Evolutionary conservation across 2,329 filamentous ascomycete genomes (phyloP), one percentile per base, ranked within the genome.

Genomic region (Capronia coronata): DNA sequence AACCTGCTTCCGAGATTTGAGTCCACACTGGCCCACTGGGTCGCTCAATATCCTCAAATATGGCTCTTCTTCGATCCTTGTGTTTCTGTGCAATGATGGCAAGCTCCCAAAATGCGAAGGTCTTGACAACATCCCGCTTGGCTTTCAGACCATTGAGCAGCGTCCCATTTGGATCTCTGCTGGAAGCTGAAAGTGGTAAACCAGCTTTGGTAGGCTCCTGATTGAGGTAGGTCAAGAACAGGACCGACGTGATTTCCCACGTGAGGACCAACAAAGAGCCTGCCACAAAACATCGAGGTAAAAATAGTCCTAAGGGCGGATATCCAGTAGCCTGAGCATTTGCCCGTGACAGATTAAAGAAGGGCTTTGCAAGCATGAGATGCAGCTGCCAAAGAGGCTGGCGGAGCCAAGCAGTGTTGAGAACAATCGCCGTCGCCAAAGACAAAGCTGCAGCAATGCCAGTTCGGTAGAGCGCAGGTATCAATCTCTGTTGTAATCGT

Each of bases 71-170:
- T 27, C 89, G 82, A n/a, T 80, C 76, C 13, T 83, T 76, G 55
- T 86, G 90, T 46, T 80, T 77, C 49, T 84, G 78, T 30, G 86
- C 83, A 59, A 96, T 94, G 48, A 87, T 76, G 23, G 82, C 80
- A 22, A 96, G 73, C 64, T 97, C 91, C 90, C 90, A 95, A 67
- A 94, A 85, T 13, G 91, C 90, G 65, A 94, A 94, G 0, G 81
- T 78, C 77, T 80, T 83, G 52, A 87, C 81, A 8, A 86, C 75
- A 7, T 87, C 75, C 66, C 91, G 93, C 69, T 89, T 93, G 57
- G 84, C 84, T 64, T 83, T 90, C 39, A 97, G 67, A 0, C 91
- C 91, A 49, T 83, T 88, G 42, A 97, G 67, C 22, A 97, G 74
- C 64, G 87, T 95, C 29, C 88, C 89, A 62, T 95, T 97, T 1